A percentile compares a stretch with the other conserved stretches of the same genome.
Evolutionary conservation across 192 early-diverging fungal genomes (phyloP).

Genomic region (Diversispora eburnea): DNA sequence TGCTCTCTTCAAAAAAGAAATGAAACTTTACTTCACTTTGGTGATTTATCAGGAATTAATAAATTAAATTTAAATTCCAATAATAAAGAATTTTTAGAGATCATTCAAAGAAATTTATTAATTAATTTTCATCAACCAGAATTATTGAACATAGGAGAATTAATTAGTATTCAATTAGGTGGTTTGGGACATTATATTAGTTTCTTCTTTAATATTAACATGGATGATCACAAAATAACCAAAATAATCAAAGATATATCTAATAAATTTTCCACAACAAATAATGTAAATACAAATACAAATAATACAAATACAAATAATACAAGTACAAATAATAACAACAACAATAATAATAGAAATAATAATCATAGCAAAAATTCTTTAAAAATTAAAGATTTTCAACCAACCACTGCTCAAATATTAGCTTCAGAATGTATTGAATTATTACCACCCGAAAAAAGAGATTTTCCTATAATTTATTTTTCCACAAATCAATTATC

Average conservation of each 20-base stretch:
- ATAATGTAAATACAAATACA: slow-evolving; percentile 45
- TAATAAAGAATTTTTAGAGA: slow-evolving; percentile 36
- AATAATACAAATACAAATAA: background rate
- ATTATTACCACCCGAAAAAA: background rate
- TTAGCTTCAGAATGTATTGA: background rate
- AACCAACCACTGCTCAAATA: background rate
- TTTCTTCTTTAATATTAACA: slow-evolving; percentile 43
- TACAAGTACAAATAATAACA: background rate
- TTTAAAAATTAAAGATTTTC: background rate
- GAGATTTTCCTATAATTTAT: slow-evolving; percentile 30
- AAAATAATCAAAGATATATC: slow-evolving; percentile 33
- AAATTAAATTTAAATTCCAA: slow-evolving; percentile 43
- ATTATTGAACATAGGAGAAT: slow-evolving; percentile 40
- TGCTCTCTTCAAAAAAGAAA: slow-evolving; percentile 35
- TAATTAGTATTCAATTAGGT: slow-evolving; percentile 46
- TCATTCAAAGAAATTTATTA: slow-evolving; percentile 49
- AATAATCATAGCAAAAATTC: background rate
- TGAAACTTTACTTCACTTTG: slow-evolving; percentile 49
- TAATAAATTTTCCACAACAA: slow-evolving; percentile 37
- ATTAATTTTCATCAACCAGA: slow-evolving; percentile 40
- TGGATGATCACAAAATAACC: slow-evolving; percentile 28
- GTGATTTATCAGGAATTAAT: slow-evolving; percentile 48
- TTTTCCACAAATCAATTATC: slow-evolving; percentile 39
- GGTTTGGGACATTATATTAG: slow-evolving; percentile 49
- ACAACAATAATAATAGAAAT: background rate